These are phyloP conservation scores for Irpex rosettiformis DNA, from an alignment of 1,284 basidiomycete genomes.

Conservation along the genomic window DNA sequence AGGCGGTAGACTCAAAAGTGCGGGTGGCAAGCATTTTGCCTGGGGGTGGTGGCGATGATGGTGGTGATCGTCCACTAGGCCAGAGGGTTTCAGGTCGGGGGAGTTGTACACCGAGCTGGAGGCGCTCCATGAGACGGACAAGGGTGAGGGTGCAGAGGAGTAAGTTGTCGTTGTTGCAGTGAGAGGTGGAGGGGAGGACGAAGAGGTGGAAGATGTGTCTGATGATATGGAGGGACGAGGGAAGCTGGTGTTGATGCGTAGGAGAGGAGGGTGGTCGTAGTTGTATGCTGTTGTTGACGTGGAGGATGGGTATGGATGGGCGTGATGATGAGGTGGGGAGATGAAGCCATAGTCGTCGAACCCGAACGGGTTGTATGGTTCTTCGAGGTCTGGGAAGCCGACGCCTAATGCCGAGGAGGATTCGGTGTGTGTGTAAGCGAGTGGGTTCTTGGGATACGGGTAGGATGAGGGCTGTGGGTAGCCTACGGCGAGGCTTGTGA, in stretches of 20 bases:
- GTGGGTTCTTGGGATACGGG: too few relatives aligned
- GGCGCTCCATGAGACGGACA: slow-evolving; percentile 9
- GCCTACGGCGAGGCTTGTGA: slow-evolving; percentile 27
- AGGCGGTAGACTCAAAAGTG: slow-evolving; percentile 23
- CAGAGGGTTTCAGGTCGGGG: not conserved
- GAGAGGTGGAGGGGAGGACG: not conserved
- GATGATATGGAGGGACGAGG: not conserved
- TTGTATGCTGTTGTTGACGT: slow-evolving; percentile 13
- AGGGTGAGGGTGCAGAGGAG: slow-evolving; percentile 11
- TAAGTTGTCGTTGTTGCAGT: not conserved
- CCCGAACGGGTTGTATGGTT: not conserved
- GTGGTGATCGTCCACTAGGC: not conserved
- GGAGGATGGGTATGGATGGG: slow-evolving; percentile 7
- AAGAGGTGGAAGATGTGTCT: not conserved
- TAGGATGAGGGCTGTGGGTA: slow-evolving; percentile 31
- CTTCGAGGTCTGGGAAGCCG: not conserved
- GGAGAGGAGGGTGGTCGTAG: not conserved
- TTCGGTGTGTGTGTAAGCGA: too few relatives aligned
- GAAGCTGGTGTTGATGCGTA: slow-evolving; percentile 3
- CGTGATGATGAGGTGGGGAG: too few relatives aligned
- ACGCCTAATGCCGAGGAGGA: too few relatives aligned
- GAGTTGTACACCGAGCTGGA: slow-evolving; percentile 14
- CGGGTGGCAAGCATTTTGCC: slow-evolving; percentile 27
- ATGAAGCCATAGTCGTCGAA: not conserved
- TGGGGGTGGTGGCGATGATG: slow-evolving; percentile 18